Evolutionary conservation across 2,329 filamentous ascomycete genomes (phyloP).

Genomic region (Grosmannia huntii): DNA sequence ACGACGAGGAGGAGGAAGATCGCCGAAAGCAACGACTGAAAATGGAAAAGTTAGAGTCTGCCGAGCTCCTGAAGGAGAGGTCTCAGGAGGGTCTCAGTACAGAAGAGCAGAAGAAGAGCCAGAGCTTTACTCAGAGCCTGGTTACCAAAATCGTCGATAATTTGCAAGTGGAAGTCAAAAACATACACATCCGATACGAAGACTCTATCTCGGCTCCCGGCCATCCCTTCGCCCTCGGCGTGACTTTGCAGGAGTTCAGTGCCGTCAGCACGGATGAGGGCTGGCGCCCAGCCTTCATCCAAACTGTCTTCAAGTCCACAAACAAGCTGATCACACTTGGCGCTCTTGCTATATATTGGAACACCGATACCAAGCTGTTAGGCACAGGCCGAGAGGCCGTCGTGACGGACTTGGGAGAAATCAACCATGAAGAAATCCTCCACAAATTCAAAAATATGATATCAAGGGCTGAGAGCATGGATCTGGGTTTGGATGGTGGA

Average conservation of each 20-base stretch:
- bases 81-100: slow-evolving; percentile 86
- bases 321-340: slow-evolving; percentile 90
- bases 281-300: slow-evolving; percentile 94
- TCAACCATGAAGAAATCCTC: slow-evolving; percentile 66
- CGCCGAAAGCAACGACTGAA: slow-evolving; percentile 79
- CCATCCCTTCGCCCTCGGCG: slow-evolving; percentile 83
- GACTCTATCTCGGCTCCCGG: slow-evolving; percentile 91
- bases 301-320: slow-evolving; percentile 68
- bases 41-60: slow-evolving; percentile 96
- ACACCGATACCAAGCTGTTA: slow-evolving; percentile 78
- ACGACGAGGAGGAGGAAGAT: slow-evolving; percentile 86
- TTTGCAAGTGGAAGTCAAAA: slow-evolving; percentile 92
- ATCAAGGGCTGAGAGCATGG: slow-evolving; percentile 37
- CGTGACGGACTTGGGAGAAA: slow-evolving; percentile 42
- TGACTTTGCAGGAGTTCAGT: slow-evolving; percentile 93
- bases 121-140: slow-evolving; percentile 92
- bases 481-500: not conserved
- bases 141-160: slow-evolving; percentile 98
- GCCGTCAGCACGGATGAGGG: slow-evolving; percentile 90
- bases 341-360: slow-evolving; percentile 92
- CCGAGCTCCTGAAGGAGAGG: slow-evolving; percentile 83
- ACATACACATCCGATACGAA: slow-evolving; percentile 96
- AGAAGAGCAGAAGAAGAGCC: slow-evolving; percentile 93
- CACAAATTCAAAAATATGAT: slow-evolving; percentile 68
- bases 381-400: slow-evolving; percentile 67